Conservation (phyloP, 176 grass and related monocot species). For the Eragrostis curvula region DNA sequence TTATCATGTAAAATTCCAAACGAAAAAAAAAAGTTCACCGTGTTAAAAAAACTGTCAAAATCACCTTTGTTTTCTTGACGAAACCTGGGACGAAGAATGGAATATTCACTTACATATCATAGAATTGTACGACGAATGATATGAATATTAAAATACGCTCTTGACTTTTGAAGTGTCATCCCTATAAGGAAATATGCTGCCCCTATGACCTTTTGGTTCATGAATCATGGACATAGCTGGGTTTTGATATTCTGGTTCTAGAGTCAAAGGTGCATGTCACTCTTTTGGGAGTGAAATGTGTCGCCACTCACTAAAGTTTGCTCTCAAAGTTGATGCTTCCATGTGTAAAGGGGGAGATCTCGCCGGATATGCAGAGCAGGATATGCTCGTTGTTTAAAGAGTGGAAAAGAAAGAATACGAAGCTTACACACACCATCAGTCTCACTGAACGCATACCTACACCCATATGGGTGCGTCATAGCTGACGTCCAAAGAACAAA, state of each 20-base stretch:
- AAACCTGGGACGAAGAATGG: background rate
- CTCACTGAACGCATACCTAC: background rate
- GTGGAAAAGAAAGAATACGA: background rate
- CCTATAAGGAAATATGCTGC: background rate
- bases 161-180: slow-evolving; percentile 18
- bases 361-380: slow-evolving; percentile 32
- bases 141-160: slow-evolving; percentile 19
- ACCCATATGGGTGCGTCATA: background rate
- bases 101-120: slow-evolving; percentile 16
- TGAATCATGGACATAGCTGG: background rate
- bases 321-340: background rate
- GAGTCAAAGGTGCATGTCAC: slow-evolving; percentile 22
- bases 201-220: background rate
- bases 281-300: slow-evolving; percentile 12
- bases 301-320: background rate
- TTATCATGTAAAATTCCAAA: background rate
- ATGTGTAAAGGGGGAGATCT: slow-evolving; percentile 24
- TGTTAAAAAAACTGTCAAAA: no score
- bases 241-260: background rate
- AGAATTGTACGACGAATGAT: background rate
- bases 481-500: background rate
- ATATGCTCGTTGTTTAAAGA: background rate
- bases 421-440: no score
- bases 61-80: slow-evolving; percentile 19
- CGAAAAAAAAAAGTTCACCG: no score